Evolutionary conservation across 2,329 filamentous ascomycete genomes (phyloP).

Genomic region (Cyphellophora europaea): DNA sequence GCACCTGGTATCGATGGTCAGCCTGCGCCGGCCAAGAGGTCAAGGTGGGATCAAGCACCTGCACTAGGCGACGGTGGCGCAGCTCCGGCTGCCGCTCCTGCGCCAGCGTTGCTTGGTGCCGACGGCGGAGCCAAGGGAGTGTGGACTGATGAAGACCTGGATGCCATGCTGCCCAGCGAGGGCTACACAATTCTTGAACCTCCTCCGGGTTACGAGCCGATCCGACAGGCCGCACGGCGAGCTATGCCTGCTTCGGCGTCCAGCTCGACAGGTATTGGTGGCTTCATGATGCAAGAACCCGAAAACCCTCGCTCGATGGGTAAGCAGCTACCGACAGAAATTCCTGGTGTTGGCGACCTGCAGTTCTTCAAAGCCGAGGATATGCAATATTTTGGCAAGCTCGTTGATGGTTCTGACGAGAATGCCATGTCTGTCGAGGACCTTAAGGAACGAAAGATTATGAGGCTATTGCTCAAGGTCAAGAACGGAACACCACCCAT

Average conservation of each 20-base stretch:
- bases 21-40: conserved; percentile 63
- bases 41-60: conserved; percentile 87
- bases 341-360: conserved; percentile 88
- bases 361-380: conserved; percentile 99
- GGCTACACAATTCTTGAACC: conserved; percentile 89
- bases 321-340: conserved; percentile 88
- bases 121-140: conserved; percentile 26
- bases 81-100: conserved; percentile 62
- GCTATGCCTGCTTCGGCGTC: conserved; percentile 52
- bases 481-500: conserved; percentile 98
- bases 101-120: conserved; percentile 45
- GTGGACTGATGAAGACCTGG: conserved; percentile 75
- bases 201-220: conserved; percentile 82
- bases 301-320: conserved; percentile 73
- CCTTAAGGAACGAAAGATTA: conserved; percentile 95
- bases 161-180: conserved; percentile 79
- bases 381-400: conserved; percentile 97
- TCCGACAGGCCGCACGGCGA: conserved; percentile 67
- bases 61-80: conserved; percentile 60
- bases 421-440: conserved; percentile 88
- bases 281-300: conserved; percentile 97
- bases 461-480: conserved; percentile 91
- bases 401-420: conserved; percentile 89
- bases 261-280: conserved; percentile 53
- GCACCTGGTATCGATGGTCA: conserved; percentile 52